Evolutionary conservation across 805 yeast species (phyloP), one percentile per base, ranked within the genome.

Genomic region (Starmerella cellae): DNA sequence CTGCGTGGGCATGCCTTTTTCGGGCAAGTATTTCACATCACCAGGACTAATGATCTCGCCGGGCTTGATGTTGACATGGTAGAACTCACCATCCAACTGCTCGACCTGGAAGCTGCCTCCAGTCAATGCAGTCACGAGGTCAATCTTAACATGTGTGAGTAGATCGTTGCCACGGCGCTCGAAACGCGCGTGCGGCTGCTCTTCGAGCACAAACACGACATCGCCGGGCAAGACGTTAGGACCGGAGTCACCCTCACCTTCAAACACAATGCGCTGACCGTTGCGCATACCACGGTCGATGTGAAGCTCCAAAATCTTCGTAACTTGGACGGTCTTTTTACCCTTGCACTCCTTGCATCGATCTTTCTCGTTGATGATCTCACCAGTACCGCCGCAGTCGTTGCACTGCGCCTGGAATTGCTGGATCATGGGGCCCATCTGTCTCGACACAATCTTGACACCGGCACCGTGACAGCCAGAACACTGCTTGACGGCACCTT

Each of bases 381-480:
- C 88, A 62, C 99, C 99, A 46, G 79, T 71, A 60, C 97, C 98
- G 52, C 75, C 67, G 77, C 99, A 91, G 46, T 66, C 78, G 54
- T 82, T 88, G 80, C 99, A 91, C 42, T 76, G 77, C 36, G 93
- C 77, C 69, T 91, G 97, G 76, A 82, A 82, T 72, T 95, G 82
- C 70, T 91, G 99, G 58, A 91, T 82, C 87, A 91, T 84, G 53
- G 95, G 95, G 55, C 99, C 99, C 95, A 91, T 87, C 67, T 91
- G 97, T 70, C 94, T 82, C 41, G 95, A 83, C 53, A 85, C 80
- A 52, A 88, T 79, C 65, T 75, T 82, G 63, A 79, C 66, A 74
- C 99, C 99, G 56, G 74, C 72, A 65, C 99, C 99, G 59, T 75
- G 73, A 77, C 99, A 91, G 31, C 75, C 62, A 40, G 76, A 52